phyloP scores from a whole-genome alignment of 257 asterid genomes.

The Leptodermis oblonga region DNA sequence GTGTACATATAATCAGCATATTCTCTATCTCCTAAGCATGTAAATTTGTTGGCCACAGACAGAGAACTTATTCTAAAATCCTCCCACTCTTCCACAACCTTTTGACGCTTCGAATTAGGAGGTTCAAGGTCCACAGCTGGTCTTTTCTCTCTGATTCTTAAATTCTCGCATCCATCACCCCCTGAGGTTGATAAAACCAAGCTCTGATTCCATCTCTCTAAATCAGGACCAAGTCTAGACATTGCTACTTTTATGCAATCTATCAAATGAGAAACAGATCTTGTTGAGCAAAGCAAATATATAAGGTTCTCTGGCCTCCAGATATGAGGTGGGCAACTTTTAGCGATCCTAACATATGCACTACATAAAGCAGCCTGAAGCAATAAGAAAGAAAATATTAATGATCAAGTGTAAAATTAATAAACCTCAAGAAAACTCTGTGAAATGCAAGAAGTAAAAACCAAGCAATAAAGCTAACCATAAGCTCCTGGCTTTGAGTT shows the following conservation, averaged over 20 bases:
- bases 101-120: slow-evolving; percentile 56
- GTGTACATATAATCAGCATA: slow-evolving; percentile 53
- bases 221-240: slow-evolving; percentile 57
- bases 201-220: slow-evolving; percentile 34
- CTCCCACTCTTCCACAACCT: slow-evolving; percentile 27
- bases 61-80: slow-evolving; percentile 29
- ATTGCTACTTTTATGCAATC: slow-evolving; percentile 75
- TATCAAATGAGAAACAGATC: slow-evolving; percentile 42
- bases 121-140: slow-evolving; percentile 38
- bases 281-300: slow-evolving; percentile 56
- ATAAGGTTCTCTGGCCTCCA: slow-evolving; percentile 92
- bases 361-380: slow-evolving; percentile 74
- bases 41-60: slow-evolving; percentile 28
- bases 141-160: slow-evolving; percentile 61
- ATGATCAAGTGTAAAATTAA: slow-evolving; percentile 13
- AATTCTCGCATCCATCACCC: slow-evolving; percentile 26
- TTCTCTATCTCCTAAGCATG: slow-evolving; percentile 44
- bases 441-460: slow-evolving; percentile 13
- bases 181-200: slow-evolving; percentile 30
- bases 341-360: slow-evolving; percentile 73
- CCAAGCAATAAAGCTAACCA: slow-evolving; percentile 39
- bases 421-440: background rate
- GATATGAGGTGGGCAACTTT: slow-evolving; percentile 61
- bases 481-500: slow-evolving; percentile 76
- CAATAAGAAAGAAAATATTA: background rate